Conservation (phyloP, 176 grass and related monocot genomes). For the Avena insularis region DNA sequence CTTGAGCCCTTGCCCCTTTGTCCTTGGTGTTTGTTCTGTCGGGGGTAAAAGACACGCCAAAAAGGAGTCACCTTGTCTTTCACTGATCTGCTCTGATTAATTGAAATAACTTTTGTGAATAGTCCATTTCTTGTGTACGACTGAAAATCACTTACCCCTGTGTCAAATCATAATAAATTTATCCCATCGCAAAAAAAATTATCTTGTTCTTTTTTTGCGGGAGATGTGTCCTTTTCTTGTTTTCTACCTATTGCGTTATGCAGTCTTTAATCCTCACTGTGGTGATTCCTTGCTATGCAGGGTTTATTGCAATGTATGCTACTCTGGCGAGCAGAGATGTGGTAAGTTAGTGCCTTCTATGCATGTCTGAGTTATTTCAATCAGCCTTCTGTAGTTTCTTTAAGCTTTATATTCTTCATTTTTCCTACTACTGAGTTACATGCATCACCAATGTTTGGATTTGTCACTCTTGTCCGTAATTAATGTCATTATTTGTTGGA, state of each 20-base stretch:
- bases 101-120: background rate
- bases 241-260: background rate
- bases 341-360: conserved; percentile 61
- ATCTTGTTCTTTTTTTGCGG: too few relatives aligned
- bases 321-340: conserved; percentile 97
- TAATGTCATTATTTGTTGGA: conserved; percentile 17
- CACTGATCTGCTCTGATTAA: conserved; percentile 2
- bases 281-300: conserved; percentile 47
- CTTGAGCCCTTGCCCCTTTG: background rate
- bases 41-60: background rate
- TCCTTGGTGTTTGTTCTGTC: background rate
- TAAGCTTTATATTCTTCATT: background rate
- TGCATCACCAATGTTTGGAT: conserved; percentile 4
- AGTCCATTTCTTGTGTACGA: conserved; percentile 23
- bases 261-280: conserved; percentile 30
- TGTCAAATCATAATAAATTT: conserved; percentile 6
- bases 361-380: conserved; percentile 19
- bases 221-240: background rate
- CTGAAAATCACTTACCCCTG: conserved; percentile 12
- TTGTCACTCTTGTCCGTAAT: conserved; percentile 14
- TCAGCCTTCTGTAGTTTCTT: conserved; percentile 24
- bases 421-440: conserved; percentile 15
- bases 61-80: background rate
- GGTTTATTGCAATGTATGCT: conserved; percentile 99
- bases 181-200: background rate